These are phyloP conservation scores for Aspergillus jensenii DNA, from an alignment of 2,329 filamentous ascomycete genomes.

Conservation along the genomic window DNA sequence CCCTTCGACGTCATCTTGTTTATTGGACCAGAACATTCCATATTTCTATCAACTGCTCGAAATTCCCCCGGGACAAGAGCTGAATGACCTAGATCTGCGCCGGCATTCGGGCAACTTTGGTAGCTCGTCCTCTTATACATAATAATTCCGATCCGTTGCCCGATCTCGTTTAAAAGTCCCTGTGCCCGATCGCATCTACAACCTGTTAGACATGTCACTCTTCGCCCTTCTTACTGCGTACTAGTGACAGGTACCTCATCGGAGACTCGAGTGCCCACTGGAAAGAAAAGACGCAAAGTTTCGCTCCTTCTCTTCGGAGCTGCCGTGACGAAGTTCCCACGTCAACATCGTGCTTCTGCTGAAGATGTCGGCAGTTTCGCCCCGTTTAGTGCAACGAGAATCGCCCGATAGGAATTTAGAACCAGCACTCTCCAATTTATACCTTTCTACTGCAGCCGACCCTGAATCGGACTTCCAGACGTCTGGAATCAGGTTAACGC, in stretches of 20 bases:
- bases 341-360: background rate
- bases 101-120: constrained; percentile 1
- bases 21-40: background rate
- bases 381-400: constrained; percentile 21
- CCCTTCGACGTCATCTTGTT: constrained; percentile 2
- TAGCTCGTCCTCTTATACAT: background rate
- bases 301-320: background rate
- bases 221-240: background rate
- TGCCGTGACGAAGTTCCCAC: background rate
- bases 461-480: constrained; percentile 37
- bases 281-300: background rate
- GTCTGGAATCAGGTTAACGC: constrained; percentile 33
- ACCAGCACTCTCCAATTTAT: constrained; percentile 36
- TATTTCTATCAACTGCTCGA: background rate
- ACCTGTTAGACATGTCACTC: constrained; percentile 2
- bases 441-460: constrained; percentile 39
- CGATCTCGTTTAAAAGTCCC: background rate
- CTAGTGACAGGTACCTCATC: background rate
- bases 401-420: constrained; percentile 31
- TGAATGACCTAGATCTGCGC: constrained; percentile 3
- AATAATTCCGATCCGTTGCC: background rate
- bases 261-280: background rate
- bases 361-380: constrained; percentile 23
- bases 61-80: background rate
- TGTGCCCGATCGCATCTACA: background rate